Base-by-base conservation (phyloP, 1,284 basidiomycete species). In the Abortiporus biennis region DNA sequence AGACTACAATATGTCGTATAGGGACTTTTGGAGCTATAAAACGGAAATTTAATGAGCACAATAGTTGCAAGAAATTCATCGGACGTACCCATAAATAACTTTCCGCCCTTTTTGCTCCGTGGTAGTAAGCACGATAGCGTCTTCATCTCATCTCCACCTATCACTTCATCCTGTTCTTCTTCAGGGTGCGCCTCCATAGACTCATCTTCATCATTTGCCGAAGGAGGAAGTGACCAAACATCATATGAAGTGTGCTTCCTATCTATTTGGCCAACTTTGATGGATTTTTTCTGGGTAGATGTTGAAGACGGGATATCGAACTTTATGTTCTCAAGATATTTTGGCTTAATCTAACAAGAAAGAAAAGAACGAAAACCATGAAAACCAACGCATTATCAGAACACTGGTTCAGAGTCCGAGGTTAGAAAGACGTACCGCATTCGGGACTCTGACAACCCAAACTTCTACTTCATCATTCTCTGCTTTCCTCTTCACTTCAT, bases 371-470 rank as follows among this genome's bases (percentile, higher is more conserved):
- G 12, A 24, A 33, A 25, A 20, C 17, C 21, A 16, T 38, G 38
- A 29, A 29, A 29, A 29, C 27, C 8, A 29, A 29, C 8, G 27
- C 27, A 29, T n/a, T n/a, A n/a, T n/a, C n/a, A n/a, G n/a, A n/a
- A n/a, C n/a, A n/a, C n/a, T n/a, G n/a, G n/a, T n/a, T n/a, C n/a
- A n/a, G n/a, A n/a, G n/a, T 36, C 35, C 11, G 33, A 25, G 16
- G 21, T 37, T 45, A 42, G 13, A 33, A 21, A 16, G 6, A 67
- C 82, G 48, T 55, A 87, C 85, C 34, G 68, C 68, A 4, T 77
- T 72, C 11, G 85, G 85, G 12, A 78, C 72, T 6, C 85, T 72
- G 17, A 88, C 68, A 9, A 86, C 61, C 76, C 83, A 86, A 3
- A 88, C 49, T 52, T 88, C 85, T 2, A 76, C 53, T 0, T 74